Evolutionary conservation across 2,329 filamentous ascomycete genomes (phyloP).

Genomic region (Pseudogymnoascus sp.): DNA sequence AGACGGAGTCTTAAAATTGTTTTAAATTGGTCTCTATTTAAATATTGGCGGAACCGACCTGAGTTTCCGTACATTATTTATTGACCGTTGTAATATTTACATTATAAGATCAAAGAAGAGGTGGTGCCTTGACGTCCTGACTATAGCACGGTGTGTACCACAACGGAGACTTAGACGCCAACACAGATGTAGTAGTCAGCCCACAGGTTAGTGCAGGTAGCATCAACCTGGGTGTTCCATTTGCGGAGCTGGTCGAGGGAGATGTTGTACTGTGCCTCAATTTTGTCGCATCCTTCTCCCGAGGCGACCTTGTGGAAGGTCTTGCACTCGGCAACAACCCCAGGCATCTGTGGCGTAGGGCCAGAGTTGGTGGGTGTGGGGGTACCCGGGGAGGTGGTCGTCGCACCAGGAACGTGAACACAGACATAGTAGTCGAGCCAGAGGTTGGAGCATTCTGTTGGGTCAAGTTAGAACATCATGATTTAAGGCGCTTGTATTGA

Average conservation of each 20-base stretch:
- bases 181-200: constrained; percentile 31
- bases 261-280: constrained; percentile 22
- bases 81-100: too few relatives aligned
- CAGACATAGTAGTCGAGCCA: constrained; percentile 22
- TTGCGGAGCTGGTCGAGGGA: constrained; percentile 22
- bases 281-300: constrained; percentile 22
- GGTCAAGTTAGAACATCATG: neutral
- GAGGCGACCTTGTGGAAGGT: too few relatives aligned
- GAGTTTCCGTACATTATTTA: too few relatives aligned
- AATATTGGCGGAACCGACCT: too few relatives aligned
- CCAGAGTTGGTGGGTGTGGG: too few relatives aligned
- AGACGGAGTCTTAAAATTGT: too few relatives aligned
- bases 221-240: constrained; percentile 28
- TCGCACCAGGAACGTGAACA: constrained; percentile 11
- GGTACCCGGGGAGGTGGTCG: neutral
- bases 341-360: too few relatives aligned
- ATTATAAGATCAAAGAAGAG: too few relatives aligned
- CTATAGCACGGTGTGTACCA: too few relatives aligned
- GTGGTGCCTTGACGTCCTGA: too few relatives aligned
- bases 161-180: neutral
- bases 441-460: constrained; percentile 14
- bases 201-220: constrained; percentile 31
- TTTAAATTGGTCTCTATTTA: too few relatives aligned
- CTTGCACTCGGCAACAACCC: too few relatives aligned
- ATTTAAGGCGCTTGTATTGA: neutral